Evolutionary conservation across 345 rosid species (phyloP).

Genomic region (Pugionium cornutum): DNA sequence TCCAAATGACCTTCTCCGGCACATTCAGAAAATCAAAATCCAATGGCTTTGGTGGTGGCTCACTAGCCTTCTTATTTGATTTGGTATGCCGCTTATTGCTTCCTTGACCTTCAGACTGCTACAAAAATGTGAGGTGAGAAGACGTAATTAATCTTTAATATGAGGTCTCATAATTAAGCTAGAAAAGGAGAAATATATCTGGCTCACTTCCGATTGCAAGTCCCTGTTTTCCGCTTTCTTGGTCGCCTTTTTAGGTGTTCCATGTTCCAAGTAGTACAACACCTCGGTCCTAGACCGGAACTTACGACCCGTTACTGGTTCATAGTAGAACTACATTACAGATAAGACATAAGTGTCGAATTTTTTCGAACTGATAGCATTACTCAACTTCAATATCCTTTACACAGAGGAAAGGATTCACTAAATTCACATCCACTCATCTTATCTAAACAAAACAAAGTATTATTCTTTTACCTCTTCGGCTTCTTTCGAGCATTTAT

Average conservation of each 20-base stretch:
- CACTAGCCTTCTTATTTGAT: conserved; percentile 17
- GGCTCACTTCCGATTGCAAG: conserved; percentile 43
- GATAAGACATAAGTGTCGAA: background rate
- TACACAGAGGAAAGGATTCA: background rate
- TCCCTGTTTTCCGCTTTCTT: conserved; percentile 34
- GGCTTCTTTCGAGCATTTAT: background rate
- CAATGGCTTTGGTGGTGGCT: conserved; percentile 22
- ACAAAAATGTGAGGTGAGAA: conserved; percentile 19
- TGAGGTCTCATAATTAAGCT: background rate
- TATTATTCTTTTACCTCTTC: background rate
- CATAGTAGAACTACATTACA: conserved; percentile 42
- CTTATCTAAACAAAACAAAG: background rate
- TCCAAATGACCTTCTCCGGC: conserved; percentile 62
- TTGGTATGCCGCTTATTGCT: conserved; percentile 32
- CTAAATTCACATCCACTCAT: conserved; percentile 5
- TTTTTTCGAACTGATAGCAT: background rate
- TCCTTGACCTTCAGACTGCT: conserved; percentile 43
- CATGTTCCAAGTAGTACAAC: conserved; percentile 39
- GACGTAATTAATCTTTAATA: background rate
- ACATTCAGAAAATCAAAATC: conserved; percentile 52
- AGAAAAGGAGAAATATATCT: background rate
- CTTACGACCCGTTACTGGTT: conserved; percentile 40
- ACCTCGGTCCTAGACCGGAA: conserved; percentile 47
- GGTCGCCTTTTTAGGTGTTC: conserved; percentile 18
- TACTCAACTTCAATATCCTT: conserved; percentile 4